Conservation (phyloP, 2,329 filamentous ascomycete genomes). For the Beauveria scarabaeidicola region DNA sequence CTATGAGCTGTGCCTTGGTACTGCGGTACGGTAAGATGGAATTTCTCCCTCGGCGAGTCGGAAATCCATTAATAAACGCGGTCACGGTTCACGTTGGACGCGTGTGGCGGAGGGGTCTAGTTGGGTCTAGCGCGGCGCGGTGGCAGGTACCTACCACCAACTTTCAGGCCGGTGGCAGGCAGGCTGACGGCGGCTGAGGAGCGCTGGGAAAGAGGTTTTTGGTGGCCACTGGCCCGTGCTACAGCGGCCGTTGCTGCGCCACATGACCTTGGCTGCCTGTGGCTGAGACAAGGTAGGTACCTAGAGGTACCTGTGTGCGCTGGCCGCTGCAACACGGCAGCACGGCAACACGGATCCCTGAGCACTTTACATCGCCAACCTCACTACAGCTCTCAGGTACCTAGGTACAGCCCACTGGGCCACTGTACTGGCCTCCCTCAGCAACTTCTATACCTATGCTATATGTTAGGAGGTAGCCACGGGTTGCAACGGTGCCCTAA, state of each 20-base stretch:
- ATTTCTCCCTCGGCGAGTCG: neutral
- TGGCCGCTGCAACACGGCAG: neutral
- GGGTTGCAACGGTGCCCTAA: too few species aligned
- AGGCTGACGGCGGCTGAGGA: neutral
- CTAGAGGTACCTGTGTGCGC: too few species aligned
- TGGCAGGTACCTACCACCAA: neutral
- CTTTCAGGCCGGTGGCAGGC: neutral
- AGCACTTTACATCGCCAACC: too few species aligned
- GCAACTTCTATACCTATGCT: too few species aligned
- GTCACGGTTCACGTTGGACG: conserved; percentile 15
- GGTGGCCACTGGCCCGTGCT: neutral
- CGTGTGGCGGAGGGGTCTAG: conserved; percentile 6
- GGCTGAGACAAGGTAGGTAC: neutral
- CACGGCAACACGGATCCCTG: too few species aligned
- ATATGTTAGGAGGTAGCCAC: too few species aligned
- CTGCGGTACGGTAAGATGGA: conserved; percentile 3
- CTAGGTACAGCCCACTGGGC: too few species aligned
- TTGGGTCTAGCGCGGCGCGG: neutral
- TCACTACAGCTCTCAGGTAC: too few species aligned
- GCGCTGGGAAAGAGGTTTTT: neutral
- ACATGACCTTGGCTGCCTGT: neutral
- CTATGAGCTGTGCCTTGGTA: neutral
- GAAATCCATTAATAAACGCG: conserved; percentile 15
- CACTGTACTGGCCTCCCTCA: too few species aligned
- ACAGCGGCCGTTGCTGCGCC: neutral